Percentiles rank a stretch among this genome's conserved stretches.
Conservation (phyloP, 2,329 filamentous ascomycete species). For the Pseudogymnoascus sp. region DNA sequence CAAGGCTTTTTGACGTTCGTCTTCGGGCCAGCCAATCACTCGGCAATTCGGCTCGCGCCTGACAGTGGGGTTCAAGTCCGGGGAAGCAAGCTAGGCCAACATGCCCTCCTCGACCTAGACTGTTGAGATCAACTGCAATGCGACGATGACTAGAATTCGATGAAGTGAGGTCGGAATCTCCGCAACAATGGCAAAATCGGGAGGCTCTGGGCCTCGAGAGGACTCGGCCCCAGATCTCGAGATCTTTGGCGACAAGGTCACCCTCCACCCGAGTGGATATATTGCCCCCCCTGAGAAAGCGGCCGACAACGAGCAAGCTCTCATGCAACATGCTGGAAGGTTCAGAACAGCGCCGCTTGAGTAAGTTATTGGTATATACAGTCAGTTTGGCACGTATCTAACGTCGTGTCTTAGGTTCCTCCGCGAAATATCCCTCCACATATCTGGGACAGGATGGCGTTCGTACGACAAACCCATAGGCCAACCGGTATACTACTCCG, state of each 20-base stretch:
- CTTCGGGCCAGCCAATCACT: neutral
- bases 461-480: conserved; percentile 86
- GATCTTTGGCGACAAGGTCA: conserved; percentile 66
- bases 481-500: conserved; percentile 85
- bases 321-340: conserved; percentile 76
- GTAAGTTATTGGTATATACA: conserved; percentile 28
- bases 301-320: conserved; percentile 53
- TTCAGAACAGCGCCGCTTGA: conserved; percentile 65
- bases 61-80: neutral
- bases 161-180: neutral
- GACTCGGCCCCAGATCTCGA: conserved; percentile 65
- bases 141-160: neutral
- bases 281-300: conserved; percentile 39
- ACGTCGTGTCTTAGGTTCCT: conserved; percentile 56
- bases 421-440: conserved; percentile 85
- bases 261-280: conserved; percentile 64
- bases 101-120: neutral
- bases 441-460: conserved; percentile 90
- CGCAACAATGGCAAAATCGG: conserved; percentile 29
- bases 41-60: neutral
- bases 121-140: neutral
- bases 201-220: conserved; percentile 22
- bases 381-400: neutral
- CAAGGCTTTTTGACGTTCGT: neutral
- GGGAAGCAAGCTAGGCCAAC: neutral